Percentiles rank a stretch among this genome's conserved stretches.
These are phyloP conservation scores for Leccinum imitatum DNA, from an alignment of 768 basidiomycete genomes.

Conservation along the genomic window DNA sequence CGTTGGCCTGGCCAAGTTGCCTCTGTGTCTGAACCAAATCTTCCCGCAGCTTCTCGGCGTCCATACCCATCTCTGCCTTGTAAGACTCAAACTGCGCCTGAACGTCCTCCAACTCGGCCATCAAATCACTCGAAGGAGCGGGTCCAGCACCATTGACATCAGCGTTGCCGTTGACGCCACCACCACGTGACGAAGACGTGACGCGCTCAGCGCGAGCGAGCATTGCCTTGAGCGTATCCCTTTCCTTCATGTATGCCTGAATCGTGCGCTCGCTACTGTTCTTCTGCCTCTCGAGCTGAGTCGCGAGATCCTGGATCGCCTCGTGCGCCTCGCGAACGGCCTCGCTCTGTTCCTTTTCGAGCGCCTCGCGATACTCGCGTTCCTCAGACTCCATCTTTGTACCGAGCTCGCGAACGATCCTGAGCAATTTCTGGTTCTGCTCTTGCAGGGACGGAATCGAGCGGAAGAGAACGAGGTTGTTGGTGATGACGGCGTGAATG, in stretches of 20 bases:
- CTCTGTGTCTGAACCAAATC: conserved; percentile 64
- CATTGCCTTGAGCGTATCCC: conserved; percentile 81
- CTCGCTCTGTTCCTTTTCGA: conserved; percentile 73
- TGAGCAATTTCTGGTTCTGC: conserved; percentile 88
- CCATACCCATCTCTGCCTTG: conserved; percentile 75
- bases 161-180: conserved; percentile 37
- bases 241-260: conserved; percentile 82
- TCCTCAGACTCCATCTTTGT: conserved; percentile 85
- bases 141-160: conserved; percentile 29
- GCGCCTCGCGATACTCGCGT: conserved; percentile 63
- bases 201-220: conserved; percentile 51
- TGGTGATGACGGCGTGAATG: conserved; percentile 81
- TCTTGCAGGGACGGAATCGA: conserved; percentile 79
- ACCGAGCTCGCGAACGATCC: conserved; percentile 80
- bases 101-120: conserved; percentile 65
- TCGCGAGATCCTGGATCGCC: conserved; percentile 74
- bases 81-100: conserved; percentile 82
- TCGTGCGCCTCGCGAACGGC: conserved; percentile 88
- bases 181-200: conserved; percentile 13
- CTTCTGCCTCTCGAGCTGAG: conserved; percentile 78
- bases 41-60: conserved; percentile 70
- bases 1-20: conserved; percentile 62
- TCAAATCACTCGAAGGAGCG: conserved; percentile 39
- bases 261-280: conserved; percentile 66
- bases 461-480: conserved; percentile 84